Conservation (phyloP, 2,329 filamentous ascomycete species). For the Pseudopithomyces maydicus region DNA sequence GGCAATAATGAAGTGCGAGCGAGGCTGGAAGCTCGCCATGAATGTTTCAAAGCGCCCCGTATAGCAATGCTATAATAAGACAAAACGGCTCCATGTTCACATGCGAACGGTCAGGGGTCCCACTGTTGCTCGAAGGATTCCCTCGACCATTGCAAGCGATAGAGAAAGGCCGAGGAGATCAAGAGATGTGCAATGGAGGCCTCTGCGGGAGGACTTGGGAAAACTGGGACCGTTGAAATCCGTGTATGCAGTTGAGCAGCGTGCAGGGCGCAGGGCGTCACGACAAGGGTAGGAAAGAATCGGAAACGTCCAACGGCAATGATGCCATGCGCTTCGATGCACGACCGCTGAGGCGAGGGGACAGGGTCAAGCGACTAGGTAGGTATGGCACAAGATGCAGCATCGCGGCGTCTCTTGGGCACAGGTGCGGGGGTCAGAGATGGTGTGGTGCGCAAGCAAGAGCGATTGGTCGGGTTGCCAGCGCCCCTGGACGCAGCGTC, state of each 20-base stretch:
- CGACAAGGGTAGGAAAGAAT: background rate
- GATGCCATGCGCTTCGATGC: background rate
- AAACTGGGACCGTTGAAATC: background rate
- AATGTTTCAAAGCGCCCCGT: background rate
- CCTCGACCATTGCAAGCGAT: background rate
- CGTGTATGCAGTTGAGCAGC: background rate
- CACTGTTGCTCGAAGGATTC: no score
- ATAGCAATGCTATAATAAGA: background rate
- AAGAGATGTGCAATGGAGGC: background rate
- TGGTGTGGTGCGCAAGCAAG: background rate
- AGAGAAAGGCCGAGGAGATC: background rate
- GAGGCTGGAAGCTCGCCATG: background rate
- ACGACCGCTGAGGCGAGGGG: conserved; percentile 1
- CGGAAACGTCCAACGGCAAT: background rate
- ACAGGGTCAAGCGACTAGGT: conserved; percentile 1
- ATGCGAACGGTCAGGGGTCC: no score
- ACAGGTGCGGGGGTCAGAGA: conserved; percentile 5
- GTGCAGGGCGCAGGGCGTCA: background rate
- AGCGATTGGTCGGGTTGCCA: background rate
- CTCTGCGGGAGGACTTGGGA: background rate
- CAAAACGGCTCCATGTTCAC: no score
- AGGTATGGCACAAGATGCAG: background rate
- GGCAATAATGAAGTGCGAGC: background rate
- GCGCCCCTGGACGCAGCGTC: conserved; percentile 3
- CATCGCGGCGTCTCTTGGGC: background rate